A percentile compares a stretch with the other conserved stretches of the same genome.
These are phyloP conservation scores for Discostella stelligera DNA, from an alignment of 352 stramenopile species.

Conservation along the genomic window DNA sequence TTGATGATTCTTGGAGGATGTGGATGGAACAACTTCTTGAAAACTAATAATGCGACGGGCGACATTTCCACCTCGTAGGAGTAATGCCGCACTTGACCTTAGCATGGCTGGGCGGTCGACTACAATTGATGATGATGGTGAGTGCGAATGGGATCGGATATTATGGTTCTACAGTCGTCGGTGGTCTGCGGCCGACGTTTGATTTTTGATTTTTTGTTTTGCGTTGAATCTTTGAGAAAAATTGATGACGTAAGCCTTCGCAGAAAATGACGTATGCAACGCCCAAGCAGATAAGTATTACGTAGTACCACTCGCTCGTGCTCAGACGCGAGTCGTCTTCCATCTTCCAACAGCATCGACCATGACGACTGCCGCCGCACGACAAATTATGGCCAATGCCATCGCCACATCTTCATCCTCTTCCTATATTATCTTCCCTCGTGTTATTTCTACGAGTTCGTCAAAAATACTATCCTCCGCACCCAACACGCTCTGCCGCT, in stretches of 20 bases:
- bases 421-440: background rate
- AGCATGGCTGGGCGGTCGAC: constrained; percentile 4
- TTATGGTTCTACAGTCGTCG: background rate
- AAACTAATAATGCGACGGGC: background rate
- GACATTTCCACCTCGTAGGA: background rate
- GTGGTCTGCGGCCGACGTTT: background rate
- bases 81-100: background rate
- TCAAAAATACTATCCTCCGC: background rate
- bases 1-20: background rate
- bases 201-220: too few relatives aligned
- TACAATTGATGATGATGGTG: background rate
- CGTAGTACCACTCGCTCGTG: too few relatives aligned
- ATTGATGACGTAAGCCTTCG: constrained; percentile 3
- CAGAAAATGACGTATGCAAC: too few relatives aligned
- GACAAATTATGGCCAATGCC: background rate
- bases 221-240: background rate
- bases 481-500: background rate
- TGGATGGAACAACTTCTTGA: background rate
- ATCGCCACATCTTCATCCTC: background rate
- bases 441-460: background rate
- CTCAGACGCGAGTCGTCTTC: too few relatives aligned
- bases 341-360: background rate
- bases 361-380: background rate
- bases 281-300: too few relatives aligned
- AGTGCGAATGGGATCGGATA: too few relatives aligned